Evolutionary conservation across 2,329 filamentous ascomycete species (phyloP), one percentile per base, ranked within the genome.

Genomic region (Calonectria honghensis): DNA sequence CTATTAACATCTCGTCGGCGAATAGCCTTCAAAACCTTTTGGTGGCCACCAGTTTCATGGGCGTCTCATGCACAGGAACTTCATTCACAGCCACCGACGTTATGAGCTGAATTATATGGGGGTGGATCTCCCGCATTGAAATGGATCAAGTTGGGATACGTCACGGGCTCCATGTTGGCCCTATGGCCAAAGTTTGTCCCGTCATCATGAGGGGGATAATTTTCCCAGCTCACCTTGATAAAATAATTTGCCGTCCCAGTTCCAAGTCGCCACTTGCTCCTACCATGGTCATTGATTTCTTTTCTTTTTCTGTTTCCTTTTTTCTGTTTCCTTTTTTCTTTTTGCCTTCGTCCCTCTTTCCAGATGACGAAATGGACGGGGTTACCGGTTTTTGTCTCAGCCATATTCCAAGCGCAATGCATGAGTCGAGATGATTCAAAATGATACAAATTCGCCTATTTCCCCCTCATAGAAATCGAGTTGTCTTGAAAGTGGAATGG

Each of bases 51-150:
- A 13, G 72, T 73, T 73, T 73, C 72, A 73, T 51, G 35, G 59
- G 37, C 59, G 72, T 73, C 66, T 73, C 72, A 66, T 61, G 57
- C 59, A 51, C 54, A 31, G 32, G 27, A 51, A 70, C 27, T 39
- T 31, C 51, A 45, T 29, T 29, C 50, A 57, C 18, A 32, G n/a
- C 39, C 66, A 37, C 39, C 41, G 32, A 64, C 65, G 65, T 48
- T 51, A 57, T 50, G n/a, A 66, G 65, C 59, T 61, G 32, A 61
- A 39, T 27, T 69, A 57, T 70, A 73, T 66, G 61, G 41, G 51
- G 41, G 66, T 73, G 67, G 66, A 73, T 70, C 59, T 61, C 41
- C 50, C 51, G 66, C 72, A 61, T 65, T 29, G 37, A 57, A 54
- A 50, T 68, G 57, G 54, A 54, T 57, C 48, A 65, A 59, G 24